Percentiles rank a stretch among this genome's conserved stretches.
phyloP scores from a whole-genome alignment of 2,329 filamentous ascomycete genomes.

The Trichoderma arundinaceum region DNA sequence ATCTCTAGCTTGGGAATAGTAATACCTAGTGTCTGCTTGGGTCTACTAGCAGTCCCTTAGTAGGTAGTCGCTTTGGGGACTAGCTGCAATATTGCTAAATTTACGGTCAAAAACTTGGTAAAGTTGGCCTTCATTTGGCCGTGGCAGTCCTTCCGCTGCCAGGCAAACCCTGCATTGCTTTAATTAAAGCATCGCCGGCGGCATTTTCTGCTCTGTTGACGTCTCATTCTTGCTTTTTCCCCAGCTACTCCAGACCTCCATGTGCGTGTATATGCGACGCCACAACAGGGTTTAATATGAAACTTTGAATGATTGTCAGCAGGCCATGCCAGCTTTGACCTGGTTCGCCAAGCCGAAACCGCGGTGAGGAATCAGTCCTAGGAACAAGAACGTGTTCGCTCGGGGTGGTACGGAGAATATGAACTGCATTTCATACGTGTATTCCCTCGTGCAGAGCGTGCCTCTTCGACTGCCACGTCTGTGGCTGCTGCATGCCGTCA shows the following conservation, averaged over 20 bases:
- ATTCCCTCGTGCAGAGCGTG: background rate
- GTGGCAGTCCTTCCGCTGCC: background rate
- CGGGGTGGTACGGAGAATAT: constrained; percentile 5
- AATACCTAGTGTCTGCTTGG: background rate
- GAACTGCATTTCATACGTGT: constrained; percentile 2
- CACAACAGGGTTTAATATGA: constrained; percentile 9
- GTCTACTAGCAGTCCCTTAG: background rate
- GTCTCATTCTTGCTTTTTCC: constrained; percentile 9
- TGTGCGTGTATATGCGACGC: constrained; percentile 9
- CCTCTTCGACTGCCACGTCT: constrained; percentile 23
- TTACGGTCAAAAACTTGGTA: constrained; percentile 4
- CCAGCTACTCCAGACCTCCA: background rate
- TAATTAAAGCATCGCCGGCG: background rate
- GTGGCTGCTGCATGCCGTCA: constrained; percentile 17
- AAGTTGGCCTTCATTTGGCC: background rate
- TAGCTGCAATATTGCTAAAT: constrained; percentile 4
- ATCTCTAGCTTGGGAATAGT: constrained; percentile 13
- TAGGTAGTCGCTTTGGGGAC: background rate
- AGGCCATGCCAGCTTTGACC: constrained; percentile 17
- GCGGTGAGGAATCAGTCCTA: constrained; percentile 13
- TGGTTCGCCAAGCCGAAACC: constrained; percentile 23
- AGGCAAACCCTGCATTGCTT: background rate
- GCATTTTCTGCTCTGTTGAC: background rate
- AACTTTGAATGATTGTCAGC: constrained; percentile 14
- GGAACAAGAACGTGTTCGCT: constrained; percentile 17